These are phyloP conservation scores for Geosmithia morbida DNA, from an alignment of 2,329 filamentous ascomycete genomes.

Conservation along the genomic window DNA sequence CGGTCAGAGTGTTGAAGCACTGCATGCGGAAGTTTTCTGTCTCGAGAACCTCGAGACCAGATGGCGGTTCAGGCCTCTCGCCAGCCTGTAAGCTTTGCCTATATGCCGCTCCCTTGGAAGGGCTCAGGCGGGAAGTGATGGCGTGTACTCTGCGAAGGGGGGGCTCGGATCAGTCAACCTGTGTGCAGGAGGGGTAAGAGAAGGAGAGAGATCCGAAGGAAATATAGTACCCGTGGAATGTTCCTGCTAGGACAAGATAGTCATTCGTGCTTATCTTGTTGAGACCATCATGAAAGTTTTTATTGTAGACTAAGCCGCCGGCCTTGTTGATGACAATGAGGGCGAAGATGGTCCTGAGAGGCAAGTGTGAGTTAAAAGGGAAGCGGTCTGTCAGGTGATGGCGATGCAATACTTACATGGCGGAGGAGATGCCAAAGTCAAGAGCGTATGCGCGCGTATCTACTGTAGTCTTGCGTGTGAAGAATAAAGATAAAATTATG, in stretches of 20 bases:
- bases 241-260: constrained; percentile 90
- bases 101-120: constrained; percentile 25
- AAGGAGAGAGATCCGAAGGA: not conserved
- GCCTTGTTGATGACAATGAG: constrained; percentile 99
- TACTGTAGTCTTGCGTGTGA: no score
- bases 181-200: constrained; percentile 34
- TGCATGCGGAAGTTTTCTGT: constrained; percentile 89
- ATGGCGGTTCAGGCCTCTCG: constrained; percentile 45
- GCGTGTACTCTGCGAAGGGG: constrained; percentile 43
- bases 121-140: constrained; percentile 49
- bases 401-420: not conserved
- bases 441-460: not conserved
- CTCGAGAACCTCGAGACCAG: constrained; percentile 85
- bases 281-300: constrained; percentile 76
- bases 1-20: constrained; percentile 90
- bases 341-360: constrained; percentile 73
- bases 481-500: no score
- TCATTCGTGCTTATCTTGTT: constrained; percentile 89
- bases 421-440: not conserved
- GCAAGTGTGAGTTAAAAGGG: not conserved
- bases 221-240: constrained; percentile 68
- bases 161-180: not conserved
- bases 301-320: constrained; percentile 90
- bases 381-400: not conserved
- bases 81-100: constrained; percentile 15